Evolutionary conservation across 2,329 filamentous ascomycete species (phyloP).

Genomic region (Chaetomiaceae sp.): DNA sequence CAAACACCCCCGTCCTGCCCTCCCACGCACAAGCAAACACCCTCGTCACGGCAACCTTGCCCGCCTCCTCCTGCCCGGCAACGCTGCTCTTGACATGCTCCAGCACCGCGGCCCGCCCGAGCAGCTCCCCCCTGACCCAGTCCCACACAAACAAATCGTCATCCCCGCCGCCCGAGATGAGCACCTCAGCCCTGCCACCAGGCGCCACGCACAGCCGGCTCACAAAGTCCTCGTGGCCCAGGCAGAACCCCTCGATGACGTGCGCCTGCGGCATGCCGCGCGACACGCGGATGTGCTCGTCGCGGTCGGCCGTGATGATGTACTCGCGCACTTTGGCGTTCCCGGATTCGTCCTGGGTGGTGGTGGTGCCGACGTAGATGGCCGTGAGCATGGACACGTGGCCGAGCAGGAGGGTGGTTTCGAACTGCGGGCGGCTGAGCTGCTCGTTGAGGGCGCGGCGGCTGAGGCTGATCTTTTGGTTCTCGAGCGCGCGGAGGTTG

Average conservation of each 20-base stretch:
- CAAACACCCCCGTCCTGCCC: conserved; percentile 32
- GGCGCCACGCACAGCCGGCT: conserved; percentile 65
- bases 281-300: conserved; percentile 80
- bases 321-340: conserved; percentile 34
- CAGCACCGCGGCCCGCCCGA: conserved; percentile 52
- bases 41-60: conserved; percentile 45
- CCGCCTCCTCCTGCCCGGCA: conserved; percentile 26
- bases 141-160: conserved; percentile 74
- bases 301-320: conserved; percentile 53
- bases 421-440: conserved; percentile 47
- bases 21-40: conserved; percentile 29
- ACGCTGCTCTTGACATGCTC: conserved; percentile 35
- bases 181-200: conserved; percentile 46
- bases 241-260: conserved; percentile 82
- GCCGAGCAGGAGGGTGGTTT: conserved; percentile 74
- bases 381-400: conserved; percentile 95
- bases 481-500: conserved; percentile 55
- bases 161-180: conserved; percentile 87
- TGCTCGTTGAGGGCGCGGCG: conserved; percentile 9
- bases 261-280: conserved; percentile 73
- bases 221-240: conserved; percentile 84
- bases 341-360: too few species aligned
- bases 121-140: conserved; percentile 58
- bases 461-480: conserved; percentile 47
- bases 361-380: conserved; percentile 39